Evolutionary conservation across 495 filamentous ascomycete genomes (phyloP).

Genomic region (Aspergillus nidulans): DNA sequence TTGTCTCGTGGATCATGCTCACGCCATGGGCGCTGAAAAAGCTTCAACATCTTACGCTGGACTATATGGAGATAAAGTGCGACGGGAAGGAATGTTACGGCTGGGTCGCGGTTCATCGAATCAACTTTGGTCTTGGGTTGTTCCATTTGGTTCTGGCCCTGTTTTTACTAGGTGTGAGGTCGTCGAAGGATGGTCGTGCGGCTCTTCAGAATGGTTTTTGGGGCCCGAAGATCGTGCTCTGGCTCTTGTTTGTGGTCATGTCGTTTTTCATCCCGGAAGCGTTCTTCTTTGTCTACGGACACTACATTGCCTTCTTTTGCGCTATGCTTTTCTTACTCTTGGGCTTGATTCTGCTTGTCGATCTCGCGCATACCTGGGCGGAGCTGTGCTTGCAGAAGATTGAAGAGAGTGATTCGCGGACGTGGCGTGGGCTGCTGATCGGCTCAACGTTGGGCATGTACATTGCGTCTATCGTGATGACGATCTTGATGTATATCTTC

Average conservation of each 20-base stretch:
- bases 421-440: slow-evolving; percentile 83
- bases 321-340: slow-evolving; percentile 94
- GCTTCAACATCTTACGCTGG: slow-evolving; percentile 80
- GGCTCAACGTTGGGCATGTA: slow-evolving; percentile 95
- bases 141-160: slow-evolving; percentile 86
- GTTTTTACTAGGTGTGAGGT: slow-evolving; percentile 79
- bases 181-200: slow-evolving; percentile 81
- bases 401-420: slow-evolving; percentile 75
- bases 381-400: slow-evolving; percentile 94
- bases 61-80: slow-evolving; percentile 92
- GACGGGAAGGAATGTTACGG: slow-evolving; percentile 88
- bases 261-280: slow-evolving; percentile 93
- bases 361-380: slow-evolving; percentile 96
- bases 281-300: slow-evolving; percentile 95
- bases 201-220: slow-evolving; percentile 92
- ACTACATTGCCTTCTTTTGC: slow-evolving; percentile 82
- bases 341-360: slow-evolving; percentile 87
- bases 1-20: slow-evolving; percentile 98
- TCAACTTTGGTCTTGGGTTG: slow-evolving; percentile 93
- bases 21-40: slow-evolving; percentile 98
- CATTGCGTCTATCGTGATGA: slow-evolving; percentile 82
- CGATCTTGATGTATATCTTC: slow-evolving; percentile 95
- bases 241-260: slow-evolving; percentile 79
- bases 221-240: slow-evolving; percentile 82
- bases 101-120: slow-evolving; percentile 92